Evolutionary conservation across 2,329 filamentous ascomycete species (phyloP), one percentile per base, ranked within the genome.

Genomic region (Botrytis galanthina): DNA sequence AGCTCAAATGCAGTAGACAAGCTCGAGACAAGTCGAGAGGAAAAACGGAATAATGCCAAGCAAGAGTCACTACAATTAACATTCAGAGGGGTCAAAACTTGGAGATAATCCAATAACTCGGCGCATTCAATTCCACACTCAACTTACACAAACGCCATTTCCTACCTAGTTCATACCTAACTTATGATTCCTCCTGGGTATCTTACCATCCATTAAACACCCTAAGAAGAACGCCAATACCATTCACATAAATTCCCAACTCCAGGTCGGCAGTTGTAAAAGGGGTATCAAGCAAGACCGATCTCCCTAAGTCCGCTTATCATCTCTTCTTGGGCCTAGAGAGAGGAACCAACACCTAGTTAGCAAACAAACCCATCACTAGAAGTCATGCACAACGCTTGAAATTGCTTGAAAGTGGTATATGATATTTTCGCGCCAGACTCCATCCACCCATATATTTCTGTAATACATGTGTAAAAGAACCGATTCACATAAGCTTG

Each of bases 401-500:
- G 44, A 54, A 70, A 70, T 37, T 39, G 48, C 51, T 48, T 59
- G 66, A 71, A 67, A 60, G 59, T 66, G 12, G 32, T 63, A 60
- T 71, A 59, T 73, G 73, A 75, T 77, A 75, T 63, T 70, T 69
- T 72, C 62, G 75, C 64, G 75, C 76, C 64, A 68, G 71, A 77
- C 75, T 73, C 77, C 77, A 74, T 68, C 72, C 51, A 44, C 60
- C 73, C 72, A 68, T 73, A 72, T 69, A 51, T 46, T 72, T 73
- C 70, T 75, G 63, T 74, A 74, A 78, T 73, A 57, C 71, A 77
- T 74, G 76, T 75, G 70, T 59, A 75, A 73, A 67, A 73, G 73
- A 39, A 60, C 63, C 42, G 51, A 51, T 77, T 81, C 79, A 82
- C 80, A 82, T 82, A 63, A 82, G 80, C 71, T 80, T 82, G 73